These are phyloP conservation scores for Penicillium egyptiacum DNA, from an alignment of 495 filamentous ascomycete genomes.

Conservation along the genomic window DNA sequence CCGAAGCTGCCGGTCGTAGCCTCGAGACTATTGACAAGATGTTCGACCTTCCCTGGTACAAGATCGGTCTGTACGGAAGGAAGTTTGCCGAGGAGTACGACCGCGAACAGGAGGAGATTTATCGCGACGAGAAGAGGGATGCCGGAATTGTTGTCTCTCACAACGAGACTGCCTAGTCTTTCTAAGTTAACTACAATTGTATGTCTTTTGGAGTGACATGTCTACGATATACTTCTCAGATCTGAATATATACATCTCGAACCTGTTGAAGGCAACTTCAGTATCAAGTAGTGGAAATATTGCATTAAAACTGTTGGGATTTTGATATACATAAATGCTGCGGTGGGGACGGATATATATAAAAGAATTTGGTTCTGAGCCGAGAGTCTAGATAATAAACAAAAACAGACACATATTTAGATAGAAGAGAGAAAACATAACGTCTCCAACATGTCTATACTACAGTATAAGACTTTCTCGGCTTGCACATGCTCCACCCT, in stretches of 20 bases:
- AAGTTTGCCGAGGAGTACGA: slow-evolving; percentile 12
- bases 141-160: slow-evolving; percentile 1
- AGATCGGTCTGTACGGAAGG: slow-evolving; percentile 51
- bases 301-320: too few relatives aligned
- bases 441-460: not conserved
- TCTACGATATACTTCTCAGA: not conserved
- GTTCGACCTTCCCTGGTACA: slow-evolving; percentile 59
- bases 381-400: not conserved
- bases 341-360: too few relatives aligned
- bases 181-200: not conserved
- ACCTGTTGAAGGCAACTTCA: too few relatives aligned
- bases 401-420: not conserved
- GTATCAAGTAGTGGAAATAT: too few relatives aligned
- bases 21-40: slow-evolving; percentile 53
- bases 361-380: too few relatives aligned
- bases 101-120: slow-evolving; percentile 3
- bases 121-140: slow-evolving; percentile 5
- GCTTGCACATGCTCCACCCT: not conserved
- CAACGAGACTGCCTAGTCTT: slow-evolving; percentile 1
- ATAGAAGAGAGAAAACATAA: not conserved
- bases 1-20: slow-evolving; percentile 24
- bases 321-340: too few relatives aligned
- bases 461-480: not conserved
- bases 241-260: too few relatives aligned
- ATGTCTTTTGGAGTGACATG: not conserved